Conservation (phyloP, 108 stramenopile genomes). For the Fragilariopsis cylindrus region DNA sequence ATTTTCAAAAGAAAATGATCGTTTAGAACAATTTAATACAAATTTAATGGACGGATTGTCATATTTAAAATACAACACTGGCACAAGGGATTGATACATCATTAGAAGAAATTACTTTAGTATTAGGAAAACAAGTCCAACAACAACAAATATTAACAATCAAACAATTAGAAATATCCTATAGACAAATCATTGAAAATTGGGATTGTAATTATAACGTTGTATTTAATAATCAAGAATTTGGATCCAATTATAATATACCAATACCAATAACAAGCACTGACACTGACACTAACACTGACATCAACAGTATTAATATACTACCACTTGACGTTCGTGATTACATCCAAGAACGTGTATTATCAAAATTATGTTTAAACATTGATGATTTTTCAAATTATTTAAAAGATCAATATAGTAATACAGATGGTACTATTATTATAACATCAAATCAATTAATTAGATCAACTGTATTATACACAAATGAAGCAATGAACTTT, state of each 20-base stretch:
- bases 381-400: slow-evolving; percentile 30
- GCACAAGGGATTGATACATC: not conserved
- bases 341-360: slow-evolving; percentile 37
- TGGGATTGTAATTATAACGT: slow-evolving; percentile 47
- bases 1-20: slow-evolving; percentile 31
- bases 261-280: slow-evolving; percentile 9
- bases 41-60: slow-evolving; percentile 23
- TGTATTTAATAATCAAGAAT: slow-evolving; percentile 27
- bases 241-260: slow-evolving; percentile 15
- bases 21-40: slow-evolving; percentile 28
- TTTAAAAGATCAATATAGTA: not conserved
- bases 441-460: slow-evolving; percentile 7
- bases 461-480: slow-evolving; percentile 12
- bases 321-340: slow-evolving; percentile 17
- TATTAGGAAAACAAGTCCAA: slow-evolving; percentile 31
- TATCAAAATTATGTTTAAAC: slow-evolving; percentile 41
- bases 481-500: slow-evolving; percentile 11
- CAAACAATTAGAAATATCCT: slow-evolving; percentile 34
- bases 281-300: not conserved
- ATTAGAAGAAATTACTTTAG: slow-evolving; percentile 16
- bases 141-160: slow-evolving; percentile 18
- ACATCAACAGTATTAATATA: not conserved
- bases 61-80: slow-evolving; percentile 35
- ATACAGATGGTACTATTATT: not conserved
- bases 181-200: slow-evolving; percentile 18